Evolutionary conservation across 1,139 yeast species (phyloP).

Genomic region (Pichia sp.): DNA sequence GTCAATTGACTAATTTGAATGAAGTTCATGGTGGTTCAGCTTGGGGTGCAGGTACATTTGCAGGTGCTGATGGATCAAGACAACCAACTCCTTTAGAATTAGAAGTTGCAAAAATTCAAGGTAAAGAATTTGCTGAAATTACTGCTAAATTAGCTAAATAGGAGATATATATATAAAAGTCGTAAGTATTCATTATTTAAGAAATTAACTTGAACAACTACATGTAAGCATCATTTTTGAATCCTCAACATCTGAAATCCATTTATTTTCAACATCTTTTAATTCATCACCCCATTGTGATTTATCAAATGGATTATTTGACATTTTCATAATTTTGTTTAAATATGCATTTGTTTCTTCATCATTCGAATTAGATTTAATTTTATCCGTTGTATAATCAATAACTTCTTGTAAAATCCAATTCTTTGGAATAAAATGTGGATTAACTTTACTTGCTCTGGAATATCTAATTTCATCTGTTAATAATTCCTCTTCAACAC

Average conservation of each 20-base stretch:
- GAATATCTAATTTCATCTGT: conserved; percentile 34
- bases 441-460: conserved; percentile 51
- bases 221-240: conserved; percentile 56
- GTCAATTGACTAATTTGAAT: conserved; percentile 48
- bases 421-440: conserved; percentile 74
- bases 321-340: conserved; percentile 55
- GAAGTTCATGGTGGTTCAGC: conserved; percentile 80
- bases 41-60: conserved; percentile 83
- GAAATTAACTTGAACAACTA: conserved; percentile 52
- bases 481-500: conserved; percentile 36
- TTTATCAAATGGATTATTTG: conserved; percentile 54
- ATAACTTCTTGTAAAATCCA: conserved; percentile 88
- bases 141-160: conserved; percentile 14
- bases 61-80: conserved; percentile 75
- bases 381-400: conserved; percentile 32
- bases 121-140: conserved; percentile 48
- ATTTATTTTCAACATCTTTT: conserved; percentile 48
- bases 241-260: conserved; percentile 46
- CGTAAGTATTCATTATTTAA: not conserved
- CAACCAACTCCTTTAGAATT: conserved; percentile 59
- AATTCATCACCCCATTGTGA: conserved; percentile 59
- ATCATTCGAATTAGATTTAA: conserved; percentile 27
- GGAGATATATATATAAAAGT: not conserved
- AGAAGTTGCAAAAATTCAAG: conserved; percentile 56
- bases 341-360: conserved; percentile 35